phyloP scores from a whole-genome alignment of 106 monocot species.

The Gastrodia elata region DNA sequence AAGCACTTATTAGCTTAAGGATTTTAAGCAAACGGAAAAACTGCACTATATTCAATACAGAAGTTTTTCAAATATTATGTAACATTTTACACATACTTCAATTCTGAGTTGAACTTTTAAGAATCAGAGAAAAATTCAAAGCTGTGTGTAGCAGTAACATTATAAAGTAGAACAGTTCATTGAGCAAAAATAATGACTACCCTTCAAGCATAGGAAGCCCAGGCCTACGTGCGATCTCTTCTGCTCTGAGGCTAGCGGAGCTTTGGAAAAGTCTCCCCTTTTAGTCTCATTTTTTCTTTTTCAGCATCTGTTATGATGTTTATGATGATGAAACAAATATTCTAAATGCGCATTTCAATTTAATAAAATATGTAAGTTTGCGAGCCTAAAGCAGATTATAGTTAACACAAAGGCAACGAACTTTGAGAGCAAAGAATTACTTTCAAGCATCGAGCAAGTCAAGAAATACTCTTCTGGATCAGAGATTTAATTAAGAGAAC shows the following conservation, averaged over 20 bases:
- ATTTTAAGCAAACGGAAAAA: background rate
- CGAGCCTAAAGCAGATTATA: too few species aligned
- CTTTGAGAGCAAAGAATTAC: constrained; percentile 20
- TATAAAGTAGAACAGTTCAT: background rate
- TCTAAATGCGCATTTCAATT: too few species aligned
- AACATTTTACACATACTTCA: background rate
- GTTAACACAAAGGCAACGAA: background rate
- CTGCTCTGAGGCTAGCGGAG: constrained; percentile 1
- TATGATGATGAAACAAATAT: background rate
- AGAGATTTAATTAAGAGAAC: constrained; percentile 24
- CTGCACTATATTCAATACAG: background rate
- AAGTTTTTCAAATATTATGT: background rate
- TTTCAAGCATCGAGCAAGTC: constrained; percentile 30
- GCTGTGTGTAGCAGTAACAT: background rate
- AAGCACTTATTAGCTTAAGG: background rate
- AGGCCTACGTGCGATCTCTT: constrained; percentile 33
- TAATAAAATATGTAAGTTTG: too few species aligned
- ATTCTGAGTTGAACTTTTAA: background rate
- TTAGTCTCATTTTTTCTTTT: constrained; percentile 33
- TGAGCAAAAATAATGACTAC: constrained; percentile 13
- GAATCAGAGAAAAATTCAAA: background rate
- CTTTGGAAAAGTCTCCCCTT: constrained; percentile 18
- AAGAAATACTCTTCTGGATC: constrained; percentile 53
- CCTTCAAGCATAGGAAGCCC: constrained; percentile 24
- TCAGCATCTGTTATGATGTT: constrained; percentile 29